Base-by-base conservation (phyloP, 306 rosid species). In the Lathyrus tuberosus region DNA sequence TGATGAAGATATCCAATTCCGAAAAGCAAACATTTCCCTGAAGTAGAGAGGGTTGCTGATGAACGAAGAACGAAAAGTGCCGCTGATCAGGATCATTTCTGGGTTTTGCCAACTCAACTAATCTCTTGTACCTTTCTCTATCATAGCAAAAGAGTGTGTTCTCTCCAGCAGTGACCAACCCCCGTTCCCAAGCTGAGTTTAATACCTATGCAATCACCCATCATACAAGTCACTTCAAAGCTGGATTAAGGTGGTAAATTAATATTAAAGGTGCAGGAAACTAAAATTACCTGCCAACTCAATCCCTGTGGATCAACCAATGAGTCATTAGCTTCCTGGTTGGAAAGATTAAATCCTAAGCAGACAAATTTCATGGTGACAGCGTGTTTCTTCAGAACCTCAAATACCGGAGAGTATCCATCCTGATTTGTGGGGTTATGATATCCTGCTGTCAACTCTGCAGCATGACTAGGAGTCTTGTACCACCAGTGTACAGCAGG, bases 401-500 rank as follows among this genome's bases (percentile, higher is more conserved):
- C 97, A 73, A 94, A 88, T 74, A 94, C 79, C 8, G 95, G 88
- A 72, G 92, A 83, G 69, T 91, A 94, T 17, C 99, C 99, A 89
- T 94, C 92, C 81, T 86, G 97, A 81, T 94, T 88, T 42, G 88
- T 82, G 4, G 99, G 92, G 73, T 94, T 94, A 84, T 88, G 88
- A 77, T 87, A 94, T 79, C 99, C 99, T 42, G 99, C 87, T 33
- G 97, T 94, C 81, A 94, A 77, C 84, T 94, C 99, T 5, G 99
- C 96, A 3, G 96, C 97, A 76, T 94, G 99, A 71, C 99, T 91
- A 30, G 92, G 67, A 71, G 91, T 88, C 83, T 83, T 91, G 75
- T 94, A 94, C 95, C 97, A 94, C 99, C 97, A 94, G 78, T 88
- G 84, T 70, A 91, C 73, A 15, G 97, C 86, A 85, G 97, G 97